phyloP scores from a whole-genome alignment of 2,329 filamentous ascomycete genomes.

The Blastomyces gilchristii region DNA sequence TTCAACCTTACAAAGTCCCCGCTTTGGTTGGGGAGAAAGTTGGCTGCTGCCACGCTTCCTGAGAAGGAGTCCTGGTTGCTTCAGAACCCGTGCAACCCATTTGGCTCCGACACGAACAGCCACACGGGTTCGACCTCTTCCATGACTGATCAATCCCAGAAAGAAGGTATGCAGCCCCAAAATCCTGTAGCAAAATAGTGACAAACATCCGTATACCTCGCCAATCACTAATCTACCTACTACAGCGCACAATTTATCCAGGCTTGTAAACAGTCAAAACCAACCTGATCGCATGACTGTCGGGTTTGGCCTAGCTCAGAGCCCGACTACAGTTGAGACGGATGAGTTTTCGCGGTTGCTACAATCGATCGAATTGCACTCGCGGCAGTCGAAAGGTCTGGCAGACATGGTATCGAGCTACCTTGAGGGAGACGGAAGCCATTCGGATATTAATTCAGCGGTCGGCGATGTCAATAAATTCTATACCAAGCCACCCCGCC shows the following conservation, averaged over 20 bases:
- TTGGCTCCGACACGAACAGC: background rate
- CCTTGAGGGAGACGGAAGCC: constrained; percentile 1
- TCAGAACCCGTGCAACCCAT: background rate
- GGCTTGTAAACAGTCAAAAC: background rate
- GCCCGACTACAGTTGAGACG: background rate
- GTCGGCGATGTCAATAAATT: background rate
- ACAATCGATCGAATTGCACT: constrained; percentile 12
- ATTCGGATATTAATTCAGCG: background rate
- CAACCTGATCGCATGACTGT: background rate
- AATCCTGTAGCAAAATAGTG: background rate
- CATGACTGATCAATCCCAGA: background rate
- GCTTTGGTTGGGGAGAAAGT: constrained; percentile 8
- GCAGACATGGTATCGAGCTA: constrained; percentile 10
- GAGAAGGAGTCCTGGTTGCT: background rate
- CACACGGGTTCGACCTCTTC: background rate
- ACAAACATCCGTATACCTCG: background rate
- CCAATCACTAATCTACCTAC: background rate
- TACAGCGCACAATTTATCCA: background rate
- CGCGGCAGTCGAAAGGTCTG: constrained; percentile 11
- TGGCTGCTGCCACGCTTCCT: constrained; percentile 1
- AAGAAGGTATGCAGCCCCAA: background rate
- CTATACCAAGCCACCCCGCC: background rate
- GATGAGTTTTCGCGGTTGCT: constrained; percentile 11
- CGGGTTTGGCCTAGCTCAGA: background rate
- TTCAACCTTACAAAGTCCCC: constrained; percentile 13